Percentiles rank a stretch among this genome's conserved stretches.
These are phyloP conservation scores for Talaromyces sp. DNA, from an alignment of 2,329 filamentous ascomycete species.

Conservation along the genomic window DNA sequence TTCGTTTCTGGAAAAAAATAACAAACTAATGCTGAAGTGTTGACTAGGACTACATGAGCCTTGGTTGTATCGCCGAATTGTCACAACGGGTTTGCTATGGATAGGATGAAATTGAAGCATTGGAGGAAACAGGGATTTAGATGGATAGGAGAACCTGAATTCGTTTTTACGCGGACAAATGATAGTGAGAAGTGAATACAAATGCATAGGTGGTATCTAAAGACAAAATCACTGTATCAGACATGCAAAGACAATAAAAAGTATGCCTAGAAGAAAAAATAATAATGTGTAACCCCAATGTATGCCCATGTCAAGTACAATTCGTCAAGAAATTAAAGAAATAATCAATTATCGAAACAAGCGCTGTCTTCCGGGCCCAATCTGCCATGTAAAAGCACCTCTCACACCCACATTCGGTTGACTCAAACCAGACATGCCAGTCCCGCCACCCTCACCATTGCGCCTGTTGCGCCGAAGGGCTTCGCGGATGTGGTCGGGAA, in stretches of 20 bases:
- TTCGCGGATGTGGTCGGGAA: conserved; percentile 47
- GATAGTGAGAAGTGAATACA: neutral
- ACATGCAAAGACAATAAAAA: neutral
- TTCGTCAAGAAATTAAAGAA: neutral
- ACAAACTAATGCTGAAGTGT: neutral
- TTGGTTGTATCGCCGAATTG: neutral
- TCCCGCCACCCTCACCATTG: conserved; percentile 44
- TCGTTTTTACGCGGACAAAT: neutral
- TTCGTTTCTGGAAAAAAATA: neutral
- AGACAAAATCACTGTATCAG: neutral
- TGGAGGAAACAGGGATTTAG: neutral
- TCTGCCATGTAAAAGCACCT: conserved; percentile 40
- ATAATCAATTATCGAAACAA: conserved; percentile 34
- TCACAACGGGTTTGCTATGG: neutral
- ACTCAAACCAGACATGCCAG: conserved; percentile 44
- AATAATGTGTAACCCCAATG: neutral
- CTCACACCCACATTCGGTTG: conserved; percentile 40
- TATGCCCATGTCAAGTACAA: neutral
- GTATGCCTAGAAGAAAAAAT: neutral
- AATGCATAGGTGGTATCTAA: neutral
- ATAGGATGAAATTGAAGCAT: neutral
- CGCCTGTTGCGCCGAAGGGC: conserved; percentile 45
- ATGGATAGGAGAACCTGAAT: neutral
- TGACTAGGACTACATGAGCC: neutral
- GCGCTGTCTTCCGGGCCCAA: conserved; percentile 37